Evolutionary conservation across 257 asterid genomes (phyloP), one percentile per base, ranked within the genome.

Genomic region (Fraxinus americana): DNA sequence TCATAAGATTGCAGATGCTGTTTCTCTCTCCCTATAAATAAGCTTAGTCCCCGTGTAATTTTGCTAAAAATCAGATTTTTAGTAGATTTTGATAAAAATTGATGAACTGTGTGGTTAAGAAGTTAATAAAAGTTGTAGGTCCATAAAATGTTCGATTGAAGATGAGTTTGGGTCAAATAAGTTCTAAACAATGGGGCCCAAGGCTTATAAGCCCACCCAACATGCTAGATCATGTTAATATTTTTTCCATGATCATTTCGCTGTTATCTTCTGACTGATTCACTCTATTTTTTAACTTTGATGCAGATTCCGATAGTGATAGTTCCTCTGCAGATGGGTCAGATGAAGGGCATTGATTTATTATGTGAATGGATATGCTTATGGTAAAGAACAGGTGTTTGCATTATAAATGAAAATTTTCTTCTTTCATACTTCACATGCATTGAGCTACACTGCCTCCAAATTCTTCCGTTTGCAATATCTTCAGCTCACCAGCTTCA

Each of bases 231-330:
- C 35, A 23, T 67, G 29, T 59, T 41, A 72, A 7, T 63, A 14
- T 63, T 21, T n/a, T 39, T 66, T 9, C 6, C 6, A 2, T 59
- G 68, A 14, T 72, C 0, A 14, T 38, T 21, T 19, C 57, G 39
- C 34, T 38, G 35, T 17, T 67, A 3, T 48, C 8, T 67, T 21
- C 59, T 30, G 9, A 61, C 65, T 8, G 25, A 63, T 52, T 54
- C 52, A 38, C 48, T 7, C 9, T 36, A 65, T 65, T 52, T 69
- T 77, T 70, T 71, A 21, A 23, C 34, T 34, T 16, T 50, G 19
- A 32, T 54, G 80, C 95, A 92, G 97, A 90, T 90, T 92, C 94
- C 36, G 97, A 92, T 72, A 89, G 94, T 50, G 96, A 90, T 67
- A 89, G 97, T 86, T 88, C 96, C 32, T 90, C 97, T 25, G 92